Evolutionary conservation across 2,329 filamentous ascomycete species (phyloP).

Genomic region (Cytospora chrysosperma): DNA sequence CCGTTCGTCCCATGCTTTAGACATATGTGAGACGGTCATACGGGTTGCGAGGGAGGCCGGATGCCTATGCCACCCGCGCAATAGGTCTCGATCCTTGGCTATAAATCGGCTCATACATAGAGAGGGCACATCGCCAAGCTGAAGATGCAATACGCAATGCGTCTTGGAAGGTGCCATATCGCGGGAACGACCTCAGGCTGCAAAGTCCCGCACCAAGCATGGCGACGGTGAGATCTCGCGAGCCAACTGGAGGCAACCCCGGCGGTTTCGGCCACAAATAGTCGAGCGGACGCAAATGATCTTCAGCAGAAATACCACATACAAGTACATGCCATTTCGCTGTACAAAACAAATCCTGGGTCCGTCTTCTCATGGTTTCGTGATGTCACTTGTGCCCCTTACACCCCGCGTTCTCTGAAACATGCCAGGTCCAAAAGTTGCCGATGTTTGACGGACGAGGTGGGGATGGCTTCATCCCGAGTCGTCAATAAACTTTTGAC

Average conservation of each 20-base stretch:
- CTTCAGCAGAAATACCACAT: neutral
- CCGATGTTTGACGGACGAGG: neutral
- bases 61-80: neutral
- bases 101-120: neutral
- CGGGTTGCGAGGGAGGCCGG: neutral
- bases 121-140: slow-evolving; percentile 1
- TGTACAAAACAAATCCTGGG: slow-evolving; percentile 1
- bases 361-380: slow-evolving; percentile 2
- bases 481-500: neutral
- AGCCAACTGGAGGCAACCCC: neutral
- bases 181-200: neutral
- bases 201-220: neutral
- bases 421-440: neutral
- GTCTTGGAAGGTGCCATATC: neutral
- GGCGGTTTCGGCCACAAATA: slow-evolving; percentile 1
- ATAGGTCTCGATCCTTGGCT: neutral
- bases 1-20: neutral
- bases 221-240: neutral
- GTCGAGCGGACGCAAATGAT: slow-evolving; percentile 3
- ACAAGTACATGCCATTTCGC: slow-evolving; percentile 1
- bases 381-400: slow-evolving; percentile 1
- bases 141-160: neutral
- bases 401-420: slow-evolving; percentile 14
- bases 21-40: neutral
- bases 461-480: neutral